Percentiles rank a stretch among this genome's conserved stretches.
Conservation (phyloP, 495 filamentous ascomycete genomes). For the Annulohypoxylon stygium region DNA sequence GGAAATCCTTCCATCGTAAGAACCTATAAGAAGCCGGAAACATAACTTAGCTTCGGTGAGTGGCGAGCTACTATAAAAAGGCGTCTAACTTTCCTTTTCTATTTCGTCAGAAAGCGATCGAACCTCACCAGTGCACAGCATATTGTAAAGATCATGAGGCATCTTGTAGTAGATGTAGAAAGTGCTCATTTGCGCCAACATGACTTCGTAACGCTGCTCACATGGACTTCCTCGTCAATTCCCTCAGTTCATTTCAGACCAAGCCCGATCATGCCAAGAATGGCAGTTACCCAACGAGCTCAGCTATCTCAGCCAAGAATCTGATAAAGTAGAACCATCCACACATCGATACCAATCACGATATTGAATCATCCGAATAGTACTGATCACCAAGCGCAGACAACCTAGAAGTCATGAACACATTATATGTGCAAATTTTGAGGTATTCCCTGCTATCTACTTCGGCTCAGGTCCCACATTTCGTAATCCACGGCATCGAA, state of each 20-base stretch:
- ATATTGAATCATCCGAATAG: neutral
- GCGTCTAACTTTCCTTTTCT: neutral
- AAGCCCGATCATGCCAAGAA: no score
- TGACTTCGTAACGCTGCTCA: no score
- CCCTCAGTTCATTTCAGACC: no score
- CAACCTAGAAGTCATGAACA: conserved; percentile 5
- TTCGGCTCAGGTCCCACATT: conserved; percentile 17
- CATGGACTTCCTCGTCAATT: no score
- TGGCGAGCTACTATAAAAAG: neutral
- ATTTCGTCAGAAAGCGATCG: no score
- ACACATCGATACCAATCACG: neutral
- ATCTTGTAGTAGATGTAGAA: neutral
- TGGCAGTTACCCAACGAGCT: no score
- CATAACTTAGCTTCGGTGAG: neutral
- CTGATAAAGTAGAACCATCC: no score
- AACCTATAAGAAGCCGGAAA: neutral
- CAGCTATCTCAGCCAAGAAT: no score
- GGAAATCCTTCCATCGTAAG: neutral
- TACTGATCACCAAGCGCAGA: neutral
- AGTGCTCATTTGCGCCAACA: neutral
- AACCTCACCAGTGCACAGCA: no score
- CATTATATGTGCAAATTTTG: conserved; percentile 24
- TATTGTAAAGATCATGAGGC: no score
- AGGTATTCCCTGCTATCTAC: conserved; percentile 30
- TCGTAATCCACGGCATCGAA: conserved; percentile 14